Evolutionary conservation across 192 early-diverging fungal species (phyloP).

Genomic region (Coemansia sp.): DNA sequence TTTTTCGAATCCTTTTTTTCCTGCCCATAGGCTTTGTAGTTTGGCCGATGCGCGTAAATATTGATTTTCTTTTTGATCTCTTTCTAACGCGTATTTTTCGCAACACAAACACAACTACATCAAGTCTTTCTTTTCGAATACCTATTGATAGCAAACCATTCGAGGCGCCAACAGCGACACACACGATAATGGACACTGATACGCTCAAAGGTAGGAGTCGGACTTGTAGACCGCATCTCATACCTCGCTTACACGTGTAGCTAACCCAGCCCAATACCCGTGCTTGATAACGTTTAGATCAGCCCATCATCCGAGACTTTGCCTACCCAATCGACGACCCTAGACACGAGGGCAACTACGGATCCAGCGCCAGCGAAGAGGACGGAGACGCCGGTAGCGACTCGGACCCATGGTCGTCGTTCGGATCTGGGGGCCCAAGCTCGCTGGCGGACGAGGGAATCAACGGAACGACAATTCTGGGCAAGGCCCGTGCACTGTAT

Average conservation of each 20-base stretch:
- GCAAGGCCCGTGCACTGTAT: constrained; percentile 62
- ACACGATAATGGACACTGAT: not conserved
- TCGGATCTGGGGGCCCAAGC: constrained; percentile 37
- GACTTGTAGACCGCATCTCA: not conserved
- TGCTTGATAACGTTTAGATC: constrained; percentile 11
- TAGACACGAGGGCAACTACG: constrained; percentile 35
- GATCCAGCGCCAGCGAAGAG: constrained; percentile 17
- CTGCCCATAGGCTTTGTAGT: not conserved
- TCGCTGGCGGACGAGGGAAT: constrained; percentile 6
- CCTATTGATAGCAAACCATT: not conserved
- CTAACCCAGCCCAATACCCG: not conserved
- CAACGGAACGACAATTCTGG: constrained; percentile 14
- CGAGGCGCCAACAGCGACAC: not conserved
- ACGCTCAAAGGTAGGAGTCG: constrained; percentile 14
- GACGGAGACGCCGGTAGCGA: constrained; percentile 29
- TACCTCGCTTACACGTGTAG: not conserved
- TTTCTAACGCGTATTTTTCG: not conserved
- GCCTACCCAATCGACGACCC: constrained; percentile 46
- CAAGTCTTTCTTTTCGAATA: not conserved
- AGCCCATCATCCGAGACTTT: constrained; percentile 46
- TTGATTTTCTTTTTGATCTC: not conserved
- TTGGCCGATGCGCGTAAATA: not conserved
- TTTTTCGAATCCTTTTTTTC: not conserved
- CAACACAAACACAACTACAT: not conserved
- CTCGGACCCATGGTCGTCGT: constrained; percentile 42